A percentile compares a stretch with the other conserved stretches of the same genome.
These are phyloP conservation scores for Penicillium sp. DNA, from an alignment of 2,329 filamentous ascomycete species.

Conservation along the genomic window DNA sequence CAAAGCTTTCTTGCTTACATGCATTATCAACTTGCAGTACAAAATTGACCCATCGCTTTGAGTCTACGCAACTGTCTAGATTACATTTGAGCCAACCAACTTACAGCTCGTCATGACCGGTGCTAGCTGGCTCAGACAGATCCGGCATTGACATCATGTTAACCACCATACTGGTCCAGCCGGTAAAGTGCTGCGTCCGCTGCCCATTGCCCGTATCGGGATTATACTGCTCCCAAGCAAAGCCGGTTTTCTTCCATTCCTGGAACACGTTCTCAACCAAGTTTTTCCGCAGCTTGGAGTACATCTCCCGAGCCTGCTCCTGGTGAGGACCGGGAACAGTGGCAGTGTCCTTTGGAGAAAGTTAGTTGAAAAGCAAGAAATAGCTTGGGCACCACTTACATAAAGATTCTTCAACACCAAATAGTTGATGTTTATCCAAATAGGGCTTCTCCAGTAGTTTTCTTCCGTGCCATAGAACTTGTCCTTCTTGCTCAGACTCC, in stretches of 20 bases:
- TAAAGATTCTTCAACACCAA: constrained; percentile 71
- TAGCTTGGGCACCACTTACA: constrained; percentile 51
- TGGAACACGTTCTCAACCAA: constrained; percentile 83
- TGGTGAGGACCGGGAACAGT: constrained; percentile 61
- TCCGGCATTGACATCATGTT: constrained; percentile 97
- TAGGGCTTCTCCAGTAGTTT: constrained; percentile 93
- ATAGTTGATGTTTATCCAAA: constrained; percentile 98
- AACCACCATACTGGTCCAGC: constrained; percentile 97
- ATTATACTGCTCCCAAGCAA: constrained; percentile 98
- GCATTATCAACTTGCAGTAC: not conserved
- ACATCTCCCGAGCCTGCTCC: constrained; percentile 64
- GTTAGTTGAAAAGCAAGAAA: constrained; percentile 11
- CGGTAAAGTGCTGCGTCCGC: constrained; percentile 94
- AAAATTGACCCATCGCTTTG: constrained; percentile 1
- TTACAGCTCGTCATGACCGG: constrained; percentile 49
- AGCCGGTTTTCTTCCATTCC: constrained; percentile 84
- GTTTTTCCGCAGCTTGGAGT: constrained; percentile 71
- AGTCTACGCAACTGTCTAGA: constrained; percentile 13
- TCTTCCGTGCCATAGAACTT: constrained; percentile 82
- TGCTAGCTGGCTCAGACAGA: constrained; percentile 36
- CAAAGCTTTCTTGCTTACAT: not conserved
- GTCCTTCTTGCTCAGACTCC: constrained; percentile 79
- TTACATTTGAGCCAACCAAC: constrained; percentile 11
- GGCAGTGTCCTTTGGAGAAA: constrained; percentile 55
- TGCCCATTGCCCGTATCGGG: constrained; percentile 90